Conservation (phyloP, 2,329 filamentous ascomycete species). For the Diaporthe sp. region DNA sequence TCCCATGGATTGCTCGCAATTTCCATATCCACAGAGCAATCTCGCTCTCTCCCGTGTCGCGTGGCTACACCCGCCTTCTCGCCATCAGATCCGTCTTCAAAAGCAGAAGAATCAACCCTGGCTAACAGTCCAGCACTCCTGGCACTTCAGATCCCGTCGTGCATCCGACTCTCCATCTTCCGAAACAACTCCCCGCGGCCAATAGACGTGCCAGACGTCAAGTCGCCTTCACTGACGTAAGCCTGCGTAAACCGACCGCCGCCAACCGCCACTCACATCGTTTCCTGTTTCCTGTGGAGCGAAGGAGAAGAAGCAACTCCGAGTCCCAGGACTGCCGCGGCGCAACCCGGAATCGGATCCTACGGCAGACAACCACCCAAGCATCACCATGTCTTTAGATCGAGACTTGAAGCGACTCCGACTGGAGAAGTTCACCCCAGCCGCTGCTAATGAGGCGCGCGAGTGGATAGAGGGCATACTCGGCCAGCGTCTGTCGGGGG, state of each 20-base stretch:
- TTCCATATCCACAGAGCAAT: conserved; percentile 42
- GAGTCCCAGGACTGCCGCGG: conserved; percentile 10
- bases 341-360: conserved; percentile 3
- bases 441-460: conserved; percentile 87
- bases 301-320: background rate
- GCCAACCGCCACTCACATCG: background rate
- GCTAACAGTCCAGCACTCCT: conserved; percentile 6
- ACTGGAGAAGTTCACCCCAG: conserved; percentile 91
- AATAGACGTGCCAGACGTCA: conserved; percentile 21
- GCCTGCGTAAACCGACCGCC: background rate
- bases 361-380: background rate
- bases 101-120: conserved; percentile 28
- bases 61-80: conserved; percentile 20
- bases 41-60: conserved; percentile 41
- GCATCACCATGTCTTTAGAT: conserved; percentile 84
- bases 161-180: background rate
- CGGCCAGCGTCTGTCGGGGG: conserved; percentile 80
- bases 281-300: background rate
- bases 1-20: conserved; percentile 40
- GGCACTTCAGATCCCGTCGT: background rate
- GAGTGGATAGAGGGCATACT: conserved; percentile 88
- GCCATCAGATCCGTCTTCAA: conserved; percentile 19
- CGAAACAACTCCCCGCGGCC: background rate
- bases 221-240: conserved; percentile 33
- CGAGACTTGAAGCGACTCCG: conserved; percentile 96